Conservation (phyloP, 1,139 yeast species). For the Taphrina deformans region DNA sequence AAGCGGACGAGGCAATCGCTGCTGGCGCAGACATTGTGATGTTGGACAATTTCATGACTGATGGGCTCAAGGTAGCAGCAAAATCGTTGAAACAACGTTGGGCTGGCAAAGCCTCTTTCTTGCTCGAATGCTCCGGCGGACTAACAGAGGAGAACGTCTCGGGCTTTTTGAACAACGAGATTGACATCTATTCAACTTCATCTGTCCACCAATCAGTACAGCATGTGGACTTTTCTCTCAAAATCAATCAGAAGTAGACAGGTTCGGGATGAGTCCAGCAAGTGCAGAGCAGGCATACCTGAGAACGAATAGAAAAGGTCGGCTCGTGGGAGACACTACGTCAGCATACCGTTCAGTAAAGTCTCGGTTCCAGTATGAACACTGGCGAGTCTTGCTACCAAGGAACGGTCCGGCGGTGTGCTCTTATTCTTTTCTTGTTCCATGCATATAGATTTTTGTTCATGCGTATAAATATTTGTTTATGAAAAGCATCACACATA, state of each 20-base stretch:
- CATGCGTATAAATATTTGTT: too few relatives aligned
- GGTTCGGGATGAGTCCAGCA: too few relatives aligned
- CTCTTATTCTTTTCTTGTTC: too few relatives aligned
- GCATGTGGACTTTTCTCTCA: constrained; percentile 78
- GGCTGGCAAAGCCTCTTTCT: constrained; percentile 56
- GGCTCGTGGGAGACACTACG: too few relatives aligned
- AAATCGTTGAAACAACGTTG: constrained; percentile 59
- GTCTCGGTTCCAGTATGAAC: too few relatives aligned
- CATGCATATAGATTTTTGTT: too few relatives aligned
- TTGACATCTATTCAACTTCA: constrained; percentile 88
- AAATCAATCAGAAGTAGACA: constrained; percentile 52
- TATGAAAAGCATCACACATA: too few relatives aligned
- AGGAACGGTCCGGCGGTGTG: too few relatives aligned
- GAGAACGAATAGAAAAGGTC: background rate
- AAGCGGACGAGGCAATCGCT: constrained; percentile 85
- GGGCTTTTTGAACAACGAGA: constrained; percentile 68
- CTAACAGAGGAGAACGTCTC: constrained; percentile 67
- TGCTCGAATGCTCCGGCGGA: constrained; percentile 92
- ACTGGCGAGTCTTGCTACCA: too few relatives aligned
- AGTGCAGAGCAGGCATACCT: background rate
- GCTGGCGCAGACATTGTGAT: constrained; percentile 96
- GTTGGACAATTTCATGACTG: constrained; percentile 84
- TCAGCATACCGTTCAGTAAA: too few relatives aligned
- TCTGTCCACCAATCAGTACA: constrained; percentile 90
- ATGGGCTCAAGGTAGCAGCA: constrained; percentile 67